Conservation (phyloP, 2,329 filamentous ascomycete genomes). For the Arthrobotrys sinensis region DNA sequence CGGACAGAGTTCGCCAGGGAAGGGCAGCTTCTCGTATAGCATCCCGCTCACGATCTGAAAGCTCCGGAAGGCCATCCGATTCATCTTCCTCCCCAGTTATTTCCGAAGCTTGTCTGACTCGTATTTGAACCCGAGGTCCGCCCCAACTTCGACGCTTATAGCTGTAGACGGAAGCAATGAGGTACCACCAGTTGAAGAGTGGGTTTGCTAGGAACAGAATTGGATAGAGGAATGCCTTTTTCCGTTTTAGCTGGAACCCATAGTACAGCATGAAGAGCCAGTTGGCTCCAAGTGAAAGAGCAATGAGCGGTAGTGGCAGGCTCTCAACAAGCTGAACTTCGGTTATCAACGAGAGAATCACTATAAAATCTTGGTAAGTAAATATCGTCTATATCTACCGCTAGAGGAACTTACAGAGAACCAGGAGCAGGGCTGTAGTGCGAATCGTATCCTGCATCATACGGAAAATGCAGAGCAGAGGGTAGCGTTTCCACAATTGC, state of each 20-base stretch:
- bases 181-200: conserved; percentile 98
- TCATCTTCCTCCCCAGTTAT: conserved; percentile 24
- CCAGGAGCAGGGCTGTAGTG: conserved; percentile 89
- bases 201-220: conserved; percentile 96
- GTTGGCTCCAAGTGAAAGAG: conserved; percentile 90
- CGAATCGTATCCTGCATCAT: conserved; percentile 98
- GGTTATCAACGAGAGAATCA: conserved; percentile 87
- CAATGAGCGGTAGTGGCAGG: conserved; percentile 93
- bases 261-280: conserved; percentile 98
- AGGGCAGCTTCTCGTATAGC: conserved; percentile 47
- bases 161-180: conserved; percentile 72
- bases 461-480: conserved; percentile 85
- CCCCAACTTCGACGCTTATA: conserved; percentile 87
- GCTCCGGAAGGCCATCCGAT: conserved; percentile 50
- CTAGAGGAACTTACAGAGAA: conserved; percentile 26
- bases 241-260: conserved; percentile 85
- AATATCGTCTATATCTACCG: not conserved
- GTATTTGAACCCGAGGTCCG: conserved; percentile 77
- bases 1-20: conserved; percentile 56
- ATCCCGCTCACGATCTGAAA: conserved; percentile 52
- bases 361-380: conserved; percentile 75
- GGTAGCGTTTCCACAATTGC: conserved; percentile 91
- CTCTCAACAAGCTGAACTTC: conserved; percentile 84
- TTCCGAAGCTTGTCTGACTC: conserved; percentile 3
- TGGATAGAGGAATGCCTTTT: conserved; percentile 95